Percentiles rank a stretch among this genome's conserved stretches.
Evolutionary conservation across 768 basidiomycete species (phyloP).

Genomic region (Nidularia pulvinata): DNA sequence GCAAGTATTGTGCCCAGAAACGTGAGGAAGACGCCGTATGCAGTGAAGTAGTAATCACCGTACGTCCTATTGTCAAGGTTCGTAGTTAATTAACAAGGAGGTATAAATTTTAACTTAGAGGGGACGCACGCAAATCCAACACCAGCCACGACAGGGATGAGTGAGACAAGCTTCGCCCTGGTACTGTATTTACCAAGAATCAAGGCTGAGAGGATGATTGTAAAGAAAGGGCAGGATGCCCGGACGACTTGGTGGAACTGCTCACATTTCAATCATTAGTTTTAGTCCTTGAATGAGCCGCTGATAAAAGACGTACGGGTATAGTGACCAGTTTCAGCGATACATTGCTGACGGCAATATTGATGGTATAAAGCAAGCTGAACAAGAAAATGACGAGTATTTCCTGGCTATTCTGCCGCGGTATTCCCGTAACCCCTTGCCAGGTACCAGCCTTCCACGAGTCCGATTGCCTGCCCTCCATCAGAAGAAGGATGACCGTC

Average conservation of each 20-base stretch:
- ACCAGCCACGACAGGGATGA: slow-evolving; percentile 85
- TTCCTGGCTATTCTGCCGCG: slow-evolving; percentile 46
- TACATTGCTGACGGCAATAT: slow-evolving; percentile 94
- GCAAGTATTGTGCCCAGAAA: slow-evolving; percentile 91
- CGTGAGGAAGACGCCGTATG: slow-evolving; percentile 83
- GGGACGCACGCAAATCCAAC: slow-evolving; percentile 85
- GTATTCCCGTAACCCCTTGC: slow-evolving; percentile 8
- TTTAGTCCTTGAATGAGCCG: too few relatives aligned
- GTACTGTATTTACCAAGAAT: slow-evolving; percentile 65
- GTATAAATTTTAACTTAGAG: too few relatives aligned
- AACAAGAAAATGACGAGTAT: slow-evolving; percentile 73
- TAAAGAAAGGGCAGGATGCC: slow-evolving; percentile 91
- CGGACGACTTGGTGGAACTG: slow-evolving; percentile 98
- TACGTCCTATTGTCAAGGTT: slow-evolving; percentile 70
- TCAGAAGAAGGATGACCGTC: too few relatives aligned
- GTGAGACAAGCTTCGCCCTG: slow-evolving; percentile 62
- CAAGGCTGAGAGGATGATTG: slow-evolving; percentile 71
- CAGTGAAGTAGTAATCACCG: slow-evolving; percentile 93
- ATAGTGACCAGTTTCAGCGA: slow-evolving; percentile 88
- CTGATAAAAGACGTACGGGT: too few relatives aligned
- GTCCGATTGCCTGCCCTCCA: too few relatives aligned
- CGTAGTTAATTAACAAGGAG: too few relatives aligned
- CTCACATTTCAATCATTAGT: too few relatives aligned
- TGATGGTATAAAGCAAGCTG: slow-evolving; percentile 89
- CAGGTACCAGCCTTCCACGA: too few relatives aligned